Conservation (phyloP, 2,329 filamentous ascomycete genomes). For the Trichoderma sp. region DNA sequence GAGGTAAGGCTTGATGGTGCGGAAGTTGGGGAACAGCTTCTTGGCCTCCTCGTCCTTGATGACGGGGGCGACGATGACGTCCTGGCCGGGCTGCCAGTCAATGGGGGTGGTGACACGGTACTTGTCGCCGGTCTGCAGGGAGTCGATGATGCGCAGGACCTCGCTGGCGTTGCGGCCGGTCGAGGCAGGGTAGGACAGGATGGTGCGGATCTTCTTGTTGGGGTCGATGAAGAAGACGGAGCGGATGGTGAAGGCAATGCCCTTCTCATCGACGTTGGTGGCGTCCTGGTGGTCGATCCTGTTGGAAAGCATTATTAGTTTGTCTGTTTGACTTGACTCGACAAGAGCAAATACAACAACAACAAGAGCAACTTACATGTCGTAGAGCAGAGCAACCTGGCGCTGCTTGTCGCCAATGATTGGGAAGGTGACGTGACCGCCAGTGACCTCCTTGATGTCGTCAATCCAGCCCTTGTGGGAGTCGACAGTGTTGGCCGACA, state of each 20-base stretch:
- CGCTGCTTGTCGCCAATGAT: slow-evolving; percentile 79
- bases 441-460: slow-evolving; percentile 78
- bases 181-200: slow-evolving; percentile 87
- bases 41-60: slow-evolving; percentile 82
- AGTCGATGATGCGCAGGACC: slow-evolving; percentile 75
- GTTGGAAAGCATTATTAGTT: neutral
- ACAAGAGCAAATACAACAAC: no score
- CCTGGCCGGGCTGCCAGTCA: slow-evolving; percentile 84
- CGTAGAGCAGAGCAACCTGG: slow-evolving; percentile 71
- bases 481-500: slow-evolving; percentile 80
- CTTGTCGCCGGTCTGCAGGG: slow-evolving; percentile 80
- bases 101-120: slow-evolving; percentile 85
- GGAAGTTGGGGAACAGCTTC: slow-evolving; percentile 78
- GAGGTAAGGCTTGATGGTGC: slow-evolving; percentile 68
- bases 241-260: slow-evolving; percentile 89
- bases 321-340: no score
- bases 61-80: slow-evolving; percentile 85
- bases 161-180: slow-evolving; percentile 81
- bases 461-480: slow-evolving; percentile 87
- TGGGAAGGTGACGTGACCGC: slow-evolving; percentile 68
- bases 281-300: slow-evolving; percentile 77
- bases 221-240: slow-evolving; percentile 95
- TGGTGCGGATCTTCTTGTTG: slow-evolving; percentile 87
- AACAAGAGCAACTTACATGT: slow-evolving; percentile 58
- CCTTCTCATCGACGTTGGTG: slow-evolving; percentile 76